These are phyloP conservation scores for Penicillium daleae DNA, from an alignment of 495 filamentous ascomycete species.

Conservation along the genomic window DNA sequence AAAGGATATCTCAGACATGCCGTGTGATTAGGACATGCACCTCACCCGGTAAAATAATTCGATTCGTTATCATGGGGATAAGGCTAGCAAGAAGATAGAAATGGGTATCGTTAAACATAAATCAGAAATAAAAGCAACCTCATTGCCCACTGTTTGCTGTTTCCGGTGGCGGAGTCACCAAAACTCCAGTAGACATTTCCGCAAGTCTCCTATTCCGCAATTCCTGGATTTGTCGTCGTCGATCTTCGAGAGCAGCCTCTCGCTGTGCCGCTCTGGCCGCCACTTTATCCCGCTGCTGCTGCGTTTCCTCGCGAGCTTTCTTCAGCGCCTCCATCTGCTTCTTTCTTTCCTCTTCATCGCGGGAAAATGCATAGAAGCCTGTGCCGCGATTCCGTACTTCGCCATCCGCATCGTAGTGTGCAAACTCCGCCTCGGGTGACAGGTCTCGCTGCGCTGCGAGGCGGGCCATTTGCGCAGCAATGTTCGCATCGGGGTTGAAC, in stretches of 20 bases:
- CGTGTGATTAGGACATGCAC: not conserved
- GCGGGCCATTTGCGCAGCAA: slow-evolving; percentile 66
- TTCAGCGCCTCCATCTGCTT: slow-evolving; percentile 78
- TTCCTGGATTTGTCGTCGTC: slow-evolving; percentile 12
- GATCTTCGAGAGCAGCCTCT: slow-evolving; percentile 9
- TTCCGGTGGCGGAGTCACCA: not conserved
- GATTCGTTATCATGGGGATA: not conserved
- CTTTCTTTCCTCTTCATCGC: slow-evolving; percentile 64
- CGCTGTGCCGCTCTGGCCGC: slow-evolving; percentile 1
- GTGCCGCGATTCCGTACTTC: slow-evolving; percentile 88
- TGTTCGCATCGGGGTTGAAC: slow-evolving; percentile 69
- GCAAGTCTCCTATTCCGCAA: not conserved
- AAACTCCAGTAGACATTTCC: not conserved
- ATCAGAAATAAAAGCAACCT: not conserved
- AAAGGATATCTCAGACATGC: not conserved
- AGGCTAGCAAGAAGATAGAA: not conserved
- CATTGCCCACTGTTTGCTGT: not conserved
- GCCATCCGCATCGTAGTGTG: slow-evolving; percentile 80
- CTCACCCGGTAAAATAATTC: not conserved
- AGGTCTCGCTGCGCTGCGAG: slow-evolving; percentile 76
- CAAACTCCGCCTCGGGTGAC: slow-evolving; percentile 69
- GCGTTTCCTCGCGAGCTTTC: slow-evolving; percentile 68
- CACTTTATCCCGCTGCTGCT: slow-evolving; percentile 50
- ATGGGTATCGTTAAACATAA: slow-evolving; percentile 7
- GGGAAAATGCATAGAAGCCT: slow-evolving; percentile 86